Conservation (phyloP, 495 filamentous ascomycete species). For the Aspergillus indologenus region DNA sequence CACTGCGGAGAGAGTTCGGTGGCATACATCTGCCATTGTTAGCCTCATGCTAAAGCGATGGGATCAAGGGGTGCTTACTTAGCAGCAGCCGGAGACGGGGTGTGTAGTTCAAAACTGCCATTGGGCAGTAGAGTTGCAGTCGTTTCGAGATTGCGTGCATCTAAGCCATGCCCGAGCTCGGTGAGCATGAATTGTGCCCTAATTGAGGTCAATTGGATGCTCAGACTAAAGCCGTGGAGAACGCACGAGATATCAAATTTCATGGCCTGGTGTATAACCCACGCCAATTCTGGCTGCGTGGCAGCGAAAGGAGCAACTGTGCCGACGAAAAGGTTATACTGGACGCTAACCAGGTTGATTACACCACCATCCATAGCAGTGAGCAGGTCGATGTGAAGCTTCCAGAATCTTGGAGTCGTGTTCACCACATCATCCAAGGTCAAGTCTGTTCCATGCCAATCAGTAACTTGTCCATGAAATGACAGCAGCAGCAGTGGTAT, state of each 20-base stretch:
- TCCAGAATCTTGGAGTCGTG: not conserved
- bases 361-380: not conserved
- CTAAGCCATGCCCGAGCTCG: not conserved
- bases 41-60: not conserved
- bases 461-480: not conserved
- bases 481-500: not conserved
- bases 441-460: not conserved
- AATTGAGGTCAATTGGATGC: not conserved
- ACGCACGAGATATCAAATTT: not conserved
- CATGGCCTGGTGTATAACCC: not conserved
- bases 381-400: not conserved
- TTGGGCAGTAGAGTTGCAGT: not conserved
- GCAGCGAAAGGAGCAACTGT: not conserved
- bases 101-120: not conserved
- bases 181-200: not conserved
- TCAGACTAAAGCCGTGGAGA: not conserved
- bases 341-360: not conserved
- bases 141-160: not conserved
- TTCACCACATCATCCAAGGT: conserved; percentile 3
- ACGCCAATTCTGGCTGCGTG: not conserved
- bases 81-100: not conserved
- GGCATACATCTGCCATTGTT: not conserved
- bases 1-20: conserved; percentile 24
- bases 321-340: not conserved
- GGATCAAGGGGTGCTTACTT: conserved; percentile 21